Base-by-base conservation (phyloP, 176 grass and related monocot species). In the Hyparrhenia diplandra region DNA sequence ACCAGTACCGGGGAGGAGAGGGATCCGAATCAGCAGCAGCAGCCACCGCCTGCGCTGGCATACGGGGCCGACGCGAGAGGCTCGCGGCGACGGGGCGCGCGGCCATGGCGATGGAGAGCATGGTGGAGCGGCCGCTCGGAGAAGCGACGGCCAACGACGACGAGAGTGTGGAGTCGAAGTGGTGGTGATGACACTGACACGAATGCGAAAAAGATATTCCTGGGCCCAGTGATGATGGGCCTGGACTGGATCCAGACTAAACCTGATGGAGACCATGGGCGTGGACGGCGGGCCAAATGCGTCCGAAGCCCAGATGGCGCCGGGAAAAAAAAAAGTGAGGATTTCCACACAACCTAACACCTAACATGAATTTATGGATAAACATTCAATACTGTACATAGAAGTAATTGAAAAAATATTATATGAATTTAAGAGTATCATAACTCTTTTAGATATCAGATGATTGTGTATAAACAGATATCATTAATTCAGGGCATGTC, bases 81-180 rank as follows among this genome's bases (percentile, higher is more conserved):
- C 28, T 52, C 6, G 31, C 21, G 6, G 63, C 13, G 6, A 75
- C 25, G 41, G 76, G 64, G 72, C 87, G 64, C 55, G 78, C 23
- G 57, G 72, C 67, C 87, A 85, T 82, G 83, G 78, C 72, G 80
- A 65, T 16, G 64, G 64, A 8, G 58, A 85, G 77, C 77, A 81
- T 72, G 54, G 40, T 30, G 72, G 51, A 69, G 37, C 20, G 20
- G 24, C 11, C 30, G 68, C 60, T 52, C 14, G 40, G 70, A 75
- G 32, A 5, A 73, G 76, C 25, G 36, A 49, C 30, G 30, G 77
- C 77, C 63, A 80, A 52, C 76, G 36, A 70, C 37, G n/a, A 16
- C 40, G n/a, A 43, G n/a, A 42, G 41, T 13, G 21, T 16, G 77
- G 51, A 54, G 18, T 3, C 8, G 20, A n/a, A 21, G 20, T 10